Base-by-base conservation (phyloP, 352 stramenopile species). In the Phytophthora pistaciae region DNA sequence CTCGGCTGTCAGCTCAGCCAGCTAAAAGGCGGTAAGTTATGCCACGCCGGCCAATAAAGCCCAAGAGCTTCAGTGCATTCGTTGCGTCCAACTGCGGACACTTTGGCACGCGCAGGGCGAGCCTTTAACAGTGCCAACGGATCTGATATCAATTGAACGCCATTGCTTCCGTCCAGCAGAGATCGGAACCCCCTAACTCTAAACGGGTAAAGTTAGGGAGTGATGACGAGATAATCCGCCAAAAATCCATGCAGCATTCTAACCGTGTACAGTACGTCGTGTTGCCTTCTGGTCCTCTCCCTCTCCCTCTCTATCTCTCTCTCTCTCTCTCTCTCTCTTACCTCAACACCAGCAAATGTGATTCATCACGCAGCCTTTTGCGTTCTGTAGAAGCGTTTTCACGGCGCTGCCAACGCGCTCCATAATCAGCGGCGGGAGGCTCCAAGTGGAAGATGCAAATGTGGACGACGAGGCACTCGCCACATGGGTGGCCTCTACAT, bases 311-410 rank as follows among this genome's bases (percentile, higher is more conserved):
- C n/a, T n/a, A n/a, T n/a, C 49, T 54, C 38, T 40, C 36, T 6
- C 57, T 54, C 38, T 38, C 58, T 60, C 49, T 54, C 38, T 40
- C 36, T 6, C 57, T 54, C 38, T 38, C 58, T 60, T 54, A 49
- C 7, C 44, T 68, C 44, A 74, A 33, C 16, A 36, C 56, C 50
- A 67, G 46, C 9, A 53, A 54, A 16, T 7, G 52, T 40, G 46
- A 55, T 29, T 56, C 31, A 49, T 54, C 9, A 7, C 33, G 33
- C 20, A 44, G 36, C 38, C 9, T 23, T 29, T 18, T n/a, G 23
- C 14, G 53, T 23, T 14, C 58, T 11, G 59, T 75, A 71, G 68
- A 75, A 75, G 61, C 68, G 55, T 69, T 69, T 73, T 73, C 66
- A 53, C 36, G 16, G 42, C 21, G 31, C 42, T 62, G 11, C 3